Conservation (phyloP, 345 rosid species). For the Nasturtium officinale region DNA sequence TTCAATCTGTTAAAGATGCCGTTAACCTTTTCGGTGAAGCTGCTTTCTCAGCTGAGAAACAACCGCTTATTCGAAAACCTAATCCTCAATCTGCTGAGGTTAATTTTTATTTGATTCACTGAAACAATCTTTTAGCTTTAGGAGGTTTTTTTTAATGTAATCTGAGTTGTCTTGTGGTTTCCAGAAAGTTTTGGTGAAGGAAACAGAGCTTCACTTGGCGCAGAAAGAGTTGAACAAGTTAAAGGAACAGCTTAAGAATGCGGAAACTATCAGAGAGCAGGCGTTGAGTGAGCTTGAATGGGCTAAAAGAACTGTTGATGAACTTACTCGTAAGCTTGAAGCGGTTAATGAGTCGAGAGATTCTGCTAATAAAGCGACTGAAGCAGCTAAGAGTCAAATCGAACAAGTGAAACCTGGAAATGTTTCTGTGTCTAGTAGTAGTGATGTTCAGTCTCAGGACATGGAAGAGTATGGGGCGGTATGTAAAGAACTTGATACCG, state of each 20-base stretch:
- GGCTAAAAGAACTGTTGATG: constrained; percentile 69
- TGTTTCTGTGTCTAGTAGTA: constrained; percentile 48
- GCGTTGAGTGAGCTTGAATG: constrained; percentile 80
- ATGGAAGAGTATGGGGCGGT: constrained; percentile 62
- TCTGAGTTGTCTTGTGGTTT: constrained; percentile 29
- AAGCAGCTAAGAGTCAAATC: constrained; percentile 65
- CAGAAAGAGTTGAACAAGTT: constrained; percentile 76
- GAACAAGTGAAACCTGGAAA: constrained; percentile 53
- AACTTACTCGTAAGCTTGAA: constrained; percentile 63
- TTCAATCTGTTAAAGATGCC: constrained; percentile 96
- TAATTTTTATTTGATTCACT: constrained; percentile 39
- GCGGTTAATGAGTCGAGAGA: constrained; percentile 63
- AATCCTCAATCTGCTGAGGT: constrained; percentile 86
- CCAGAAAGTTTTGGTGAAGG: constrained; percentile 80
- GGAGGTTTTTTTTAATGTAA: neutral
- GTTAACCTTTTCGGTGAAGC: constrained; percentile 89
- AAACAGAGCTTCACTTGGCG: constrained; percentile 83
- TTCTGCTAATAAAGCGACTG: constrained; percentile 61
- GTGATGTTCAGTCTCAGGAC: constrained; percentile 55
- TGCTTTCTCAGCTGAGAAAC: constrained; percentile 79
- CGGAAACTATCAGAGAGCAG: constrained; percentile 68
- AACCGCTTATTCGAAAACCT: constrained; percentile 62
- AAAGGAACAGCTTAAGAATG: constrained; percentile 74
- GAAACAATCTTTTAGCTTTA: neutral
- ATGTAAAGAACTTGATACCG: constrained; percentile 65